Conservation (phyloP, 805 yeast genomes). For the Pichia deserticola region DNA sequence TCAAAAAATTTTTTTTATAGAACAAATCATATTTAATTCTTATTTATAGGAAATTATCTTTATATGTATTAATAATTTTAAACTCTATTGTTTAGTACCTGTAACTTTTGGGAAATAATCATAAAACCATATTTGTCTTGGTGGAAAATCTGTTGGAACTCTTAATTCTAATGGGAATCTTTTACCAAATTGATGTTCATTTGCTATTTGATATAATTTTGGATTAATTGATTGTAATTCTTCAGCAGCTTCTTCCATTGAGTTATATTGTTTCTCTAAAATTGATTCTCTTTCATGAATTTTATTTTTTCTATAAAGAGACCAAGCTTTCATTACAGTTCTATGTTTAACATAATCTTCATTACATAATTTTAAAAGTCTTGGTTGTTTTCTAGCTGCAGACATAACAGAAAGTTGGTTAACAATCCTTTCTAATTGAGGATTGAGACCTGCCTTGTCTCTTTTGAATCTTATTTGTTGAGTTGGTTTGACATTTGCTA, state of each 20-base stretch:
- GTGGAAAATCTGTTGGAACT: slow-evolving; percentile 86
- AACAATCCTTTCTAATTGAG: slow-evolving; percentile 25
- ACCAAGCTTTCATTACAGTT: slow-evolving; percentile 81
- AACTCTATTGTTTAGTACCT: slow-evolving; percentile 7
- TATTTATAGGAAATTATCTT: too few relatives aligned
- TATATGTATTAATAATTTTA: background rate
- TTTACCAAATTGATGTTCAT: slow-evolving; percentile 43
- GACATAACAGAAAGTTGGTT: slow-evolving; percentile 72
- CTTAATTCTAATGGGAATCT: slow-evolving; percentile 79
- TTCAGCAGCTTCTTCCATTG: slow-evolving; percentile 65
- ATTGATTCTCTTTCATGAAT: slow-evolving; percentile 35
- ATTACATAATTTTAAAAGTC: slow-evolving; percentile 58
- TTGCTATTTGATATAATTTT: slow-evolving; percentile 56
- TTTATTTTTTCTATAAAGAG: slow-evolving; percentile 46
- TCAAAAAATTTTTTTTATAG: too few relatives aligned
- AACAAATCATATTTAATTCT: too few relatives aligned
- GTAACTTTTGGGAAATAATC: slow-evolving; percentile 31
- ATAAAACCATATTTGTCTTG: slow-evolving; percentile 71
- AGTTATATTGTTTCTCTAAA: slow-evolving; percentile 53
- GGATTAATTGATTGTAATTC: slow-evolving; percentile 49
- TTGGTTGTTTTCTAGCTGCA: slow-evolving; percentile 85
- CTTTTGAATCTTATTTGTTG: slow-evolving; percentile 37
- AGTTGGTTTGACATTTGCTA: slow-evolving; percentile 18
- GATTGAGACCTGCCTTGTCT: slow-evolving; percentile 20
- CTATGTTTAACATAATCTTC: slow-evolving; percentile 85